Base-by-base conservation (phyloP, 1,284 basidiomycete genomes). In the Naganishia albida region DNA sequence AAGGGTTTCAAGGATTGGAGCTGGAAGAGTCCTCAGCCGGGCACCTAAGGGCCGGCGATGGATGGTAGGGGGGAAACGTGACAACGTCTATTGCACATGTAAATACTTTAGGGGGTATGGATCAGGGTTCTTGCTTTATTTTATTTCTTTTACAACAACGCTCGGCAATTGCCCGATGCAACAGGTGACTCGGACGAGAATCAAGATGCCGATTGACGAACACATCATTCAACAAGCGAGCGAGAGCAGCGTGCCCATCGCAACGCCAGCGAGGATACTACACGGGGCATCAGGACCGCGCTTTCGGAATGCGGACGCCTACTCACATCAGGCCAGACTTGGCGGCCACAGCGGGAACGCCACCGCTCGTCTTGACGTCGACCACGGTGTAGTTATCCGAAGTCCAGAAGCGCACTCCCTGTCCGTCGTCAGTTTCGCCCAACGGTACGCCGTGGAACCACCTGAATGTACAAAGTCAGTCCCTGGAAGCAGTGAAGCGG, bases 1-100 rank as follows among this genome's bases (percentile, higher is more conserved):
- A 42, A 38, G 23, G 66, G 66, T 20, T 64, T 57, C 40, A 54
- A 42, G n/a, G 57, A 67, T 51, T 67, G 53, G 49, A 67, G 66
- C 23, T 67, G 66, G 66, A 26, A 67, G 30, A 67, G 65, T 52
- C 63, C 63, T 50, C 63, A 64, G 23, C 56, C 56, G 38, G 56
- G 56, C 13, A 60, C 56, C 3, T 60, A 40, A 23, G 20, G n/a
- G 12, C 10, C 34, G 4, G 34, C n/a, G n/a, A n/a, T n/a, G n/a
- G n/a, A n/a, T n/a, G n/a, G n/a, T n/a, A n/a, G n/a, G n/a, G n/a
- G n/a, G n/a, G n/a, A n/a, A n/a, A n/a, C n/a, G n/a, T n/a, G n/a
- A n/a, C n/a, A n/a, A n/a, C n/a, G n/a, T n/a, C n/a, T n/a, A n/a
- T n/a, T n/a, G n/a, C n/a, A n/a, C n/a, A n/a, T n/a, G n/a, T n/a